These are phyloP conservation scores for Serendipita vermifera DNA, from an alignment of 768 basidiomycete species.

Conservation along the genomic window DNA sequence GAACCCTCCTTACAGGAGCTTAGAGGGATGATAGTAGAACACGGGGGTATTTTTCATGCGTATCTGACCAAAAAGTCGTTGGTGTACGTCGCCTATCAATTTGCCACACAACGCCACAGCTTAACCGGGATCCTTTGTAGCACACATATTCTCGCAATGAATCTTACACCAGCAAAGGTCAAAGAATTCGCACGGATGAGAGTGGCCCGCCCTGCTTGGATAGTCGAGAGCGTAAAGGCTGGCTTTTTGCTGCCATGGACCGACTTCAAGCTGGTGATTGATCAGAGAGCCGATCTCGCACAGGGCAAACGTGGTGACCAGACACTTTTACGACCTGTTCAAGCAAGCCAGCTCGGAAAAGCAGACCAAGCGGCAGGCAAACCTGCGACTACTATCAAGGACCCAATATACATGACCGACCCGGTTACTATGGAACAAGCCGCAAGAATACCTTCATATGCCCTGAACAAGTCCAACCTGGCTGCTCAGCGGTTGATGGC, in stretches of 20 bases:
- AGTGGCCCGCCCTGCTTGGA: slow-evolving; percentile 80
- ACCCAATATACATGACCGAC: slow-evolving; percentile 30
- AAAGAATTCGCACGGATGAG: slow-evolving; percentile 84
- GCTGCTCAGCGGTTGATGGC: slow-evolving; percentile 69
- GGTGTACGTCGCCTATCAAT: slow-evolving; percentile 38
- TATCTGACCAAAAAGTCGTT: slow-evolving; percentile 69
- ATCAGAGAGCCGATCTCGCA: slow-evolving; percentile 5
- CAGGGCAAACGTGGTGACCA: neutral
- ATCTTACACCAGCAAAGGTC: slow-evolving; percentile 80
- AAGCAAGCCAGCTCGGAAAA: slow-evolving; percentile 26
- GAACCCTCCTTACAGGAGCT: slow-evolving; percentile 77
- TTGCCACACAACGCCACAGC: neutral
- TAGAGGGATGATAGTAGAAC: slow-evolving; percentile 59
- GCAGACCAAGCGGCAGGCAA: slow-evolving; percentile 39
- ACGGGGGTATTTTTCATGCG: slow-evolving; percentile 74
- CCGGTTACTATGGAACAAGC: slow-evolving; percentile 32
- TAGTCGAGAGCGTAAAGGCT: slow-evolving; percentile 61
- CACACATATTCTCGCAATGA: slow-evolving; percentile 85
- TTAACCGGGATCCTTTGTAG: slow-evolving; percentile 26
- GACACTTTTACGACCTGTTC: neutral
- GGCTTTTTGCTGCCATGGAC: slow-evolving; percentile 68
- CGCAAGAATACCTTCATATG: slow-evolving; percentile 47
- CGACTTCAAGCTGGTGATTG: slow-evolving; percentile 35
- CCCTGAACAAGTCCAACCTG: slow-evolving; percentile 52
- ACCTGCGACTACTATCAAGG: slow-evolving; percentile 25